Base-by-base conservation (phyloP, 257 asterid genomes). In the Parsonsia alboflavescens region DNA sequence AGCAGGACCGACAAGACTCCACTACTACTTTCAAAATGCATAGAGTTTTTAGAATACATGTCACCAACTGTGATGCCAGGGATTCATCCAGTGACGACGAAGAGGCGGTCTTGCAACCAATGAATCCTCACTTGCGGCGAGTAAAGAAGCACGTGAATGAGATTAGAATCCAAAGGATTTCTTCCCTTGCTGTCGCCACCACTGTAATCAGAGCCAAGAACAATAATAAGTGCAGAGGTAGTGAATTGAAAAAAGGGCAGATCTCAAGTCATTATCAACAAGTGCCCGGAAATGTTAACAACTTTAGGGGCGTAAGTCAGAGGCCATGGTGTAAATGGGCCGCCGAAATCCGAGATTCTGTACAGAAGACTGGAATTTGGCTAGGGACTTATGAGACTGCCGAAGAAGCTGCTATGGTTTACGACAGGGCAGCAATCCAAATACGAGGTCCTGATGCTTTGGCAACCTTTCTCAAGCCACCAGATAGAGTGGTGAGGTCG, bases 291-390 rank as follows among this genome's bases (percentile, higher is more conserved):
- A 44, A 45, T 11, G 82, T 7, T 33, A 84, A 73, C 81, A 93
- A 91, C 70, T 93, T 59, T 66, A 87, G 95, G 28, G 98, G 98
- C 12, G 97, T 93, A 0, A 66, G 98, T 73, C 89, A 66, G 74
- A 83, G 97, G 79, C 92, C 93, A 12, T 93, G 97, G 98, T 97
- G 98, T 0, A 89, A 83, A 75, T 93, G 91, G 93, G 82, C 96
- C 10, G 97, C 97, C 6, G 98, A 93, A 88, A 93, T 93, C 15
- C 88, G 98, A 0, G 90, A 93, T 45, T 90, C 98, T 21, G 49
- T 28, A 17, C 76, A 42, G 80, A 78, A 85, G 77, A 19, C 65
- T 12, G 76, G 98, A 71, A 39, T 80, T 15, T 93, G 98, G 98
- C 78, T 93, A 15, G 96, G 98, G 17, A 93, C 97, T 2, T 91